These are phyloP conservation scores for Neurospora sp. DNA, from an alignment of 495 filamentous ascomycete genomes.

Conservation along the genomic window DNA sequence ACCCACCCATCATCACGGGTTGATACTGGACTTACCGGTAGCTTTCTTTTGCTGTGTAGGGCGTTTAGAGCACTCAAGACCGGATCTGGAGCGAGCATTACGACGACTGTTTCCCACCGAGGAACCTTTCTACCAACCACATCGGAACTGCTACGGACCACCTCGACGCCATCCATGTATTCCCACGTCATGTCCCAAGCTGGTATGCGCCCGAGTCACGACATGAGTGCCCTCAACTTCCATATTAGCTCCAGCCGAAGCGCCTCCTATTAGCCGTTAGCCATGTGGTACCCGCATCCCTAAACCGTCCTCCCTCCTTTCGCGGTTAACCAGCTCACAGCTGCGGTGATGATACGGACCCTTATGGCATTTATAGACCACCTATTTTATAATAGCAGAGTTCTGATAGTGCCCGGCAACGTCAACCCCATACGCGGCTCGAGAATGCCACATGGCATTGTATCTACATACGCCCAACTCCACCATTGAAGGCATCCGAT, in stretches of 20 bases:
- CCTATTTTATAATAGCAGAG: not conserved
- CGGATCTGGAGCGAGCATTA: not conserved
- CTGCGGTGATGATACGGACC: conserved; percentile 15
- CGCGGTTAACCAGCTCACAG: conserved; percentile 20
- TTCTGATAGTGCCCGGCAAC: not conserved
- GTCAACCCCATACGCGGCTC: not conserved
- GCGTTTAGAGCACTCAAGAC: not conserved
- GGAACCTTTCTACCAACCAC: conserved; percentile 7
- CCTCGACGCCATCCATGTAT: not conserved
- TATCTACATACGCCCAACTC: not conserved
- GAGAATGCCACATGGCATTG: conserved; percentile 1
- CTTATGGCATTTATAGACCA: conserved; percentile 4
- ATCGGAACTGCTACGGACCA: conserved; percentile 5
- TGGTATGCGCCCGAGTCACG: conserved; percentile 2
- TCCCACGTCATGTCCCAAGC: not conserved
- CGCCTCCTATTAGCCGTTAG: conserved; percentile 15
- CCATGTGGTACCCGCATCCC: conserved; percentile 6
- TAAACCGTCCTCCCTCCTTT: conserved; percentile 10
- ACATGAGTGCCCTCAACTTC: not conserved
- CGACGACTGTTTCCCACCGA: not conserved
- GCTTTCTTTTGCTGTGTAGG: not conserved
- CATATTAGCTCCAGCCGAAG: conserved; percentile 8
- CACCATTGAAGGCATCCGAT: not conserved
- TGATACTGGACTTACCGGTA: conserved; percentile 1
- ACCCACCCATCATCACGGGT: conserved; percentile 1